phyloP scores from a whole-genome alignment of 108 stramenopile genomes.

The Discostella pseudostelligera region DNA sequence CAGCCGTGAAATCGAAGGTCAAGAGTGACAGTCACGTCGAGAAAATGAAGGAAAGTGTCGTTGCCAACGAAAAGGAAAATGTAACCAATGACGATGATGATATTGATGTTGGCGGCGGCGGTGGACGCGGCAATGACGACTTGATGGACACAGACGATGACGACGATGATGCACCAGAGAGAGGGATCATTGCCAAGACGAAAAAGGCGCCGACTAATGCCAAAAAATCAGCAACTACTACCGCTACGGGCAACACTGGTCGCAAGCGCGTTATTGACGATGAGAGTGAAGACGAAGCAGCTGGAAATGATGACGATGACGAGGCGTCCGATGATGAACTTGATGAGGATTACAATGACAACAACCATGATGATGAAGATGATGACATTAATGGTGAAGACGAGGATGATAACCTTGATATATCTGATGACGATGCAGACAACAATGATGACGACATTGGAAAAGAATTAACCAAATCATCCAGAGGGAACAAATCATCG shows the following conservation, averaged over 20 bases:
- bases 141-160: constrained; percentile 40
- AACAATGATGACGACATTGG: constrained; percentile 2
- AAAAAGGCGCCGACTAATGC: background rate
- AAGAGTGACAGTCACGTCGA: constrained; percentile 32
- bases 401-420: constrained; percentile 1
- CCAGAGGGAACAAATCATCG: too few relatives aligned
- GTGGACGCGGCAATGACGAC: constrained; percentile 8
- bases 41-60: background rate
- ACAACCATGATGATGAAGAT: constrained; percentile 22
- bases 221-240: background rate
- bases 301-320: constrained; percentile 7
- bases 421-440: background rate
- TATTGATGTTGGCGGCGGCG: background rate
- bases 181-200: constrained; percentile 1
- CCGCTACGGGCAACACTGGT: background rate
- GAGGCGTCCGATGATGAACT: constrained; percentile 21
- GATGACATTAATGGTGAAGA: constrained; percentile 24
- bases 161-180: background rate
- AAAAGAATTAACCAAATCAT: background rate
- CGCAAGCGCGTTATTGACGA: constrained; percentile 36
- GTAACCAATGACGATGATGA: constrained; percentile 3
- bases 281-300: constrained; percentile 12
- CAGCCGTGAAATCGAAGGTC: constrained; percentile 24
- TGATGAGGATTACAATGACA: constrained; percentile 33
- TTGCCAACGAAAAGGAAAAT: constrained; percentile 1